Conservation (phyloP, 75 land plant species). For the Picea sitchensis region DNA sequence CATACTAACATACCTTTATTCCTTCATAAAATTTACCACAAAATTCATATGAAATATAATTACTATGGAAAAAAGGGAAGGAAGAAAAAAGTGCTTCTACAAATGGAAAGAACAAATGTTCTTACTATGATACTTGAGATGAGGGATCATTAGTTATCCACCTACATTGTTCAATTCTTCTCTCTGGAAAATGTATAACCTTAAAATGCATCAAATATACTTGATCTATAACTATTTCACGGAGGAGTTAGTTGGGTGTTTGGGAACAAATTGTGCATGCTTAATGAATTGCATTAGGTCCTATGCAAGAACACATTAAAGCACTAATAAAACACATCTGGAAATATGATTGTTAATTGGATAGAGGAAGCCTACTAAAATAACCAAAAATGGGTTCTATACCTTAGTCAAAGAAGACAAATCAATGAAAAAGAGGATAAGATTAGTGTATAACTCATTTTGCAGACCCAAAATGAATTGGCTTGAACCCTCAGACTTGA, state of each 20-base stretch:
- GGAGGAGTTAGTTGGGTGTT: no score
- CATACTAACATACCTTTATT: neutral
- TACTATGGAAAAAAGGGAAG: neutral
- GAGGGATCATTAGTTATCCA: conserved; percentile 70
- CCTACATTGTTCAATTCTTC: conserved; percentile 73
- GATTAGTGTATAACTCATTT: no score
- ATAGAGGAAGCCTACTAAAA: no score
- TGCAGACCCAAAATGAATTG: no score
- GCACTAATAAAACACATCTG: no score
- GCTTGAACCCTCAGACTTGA: conserved; percentile 20
- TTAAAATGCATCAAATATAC: conserved; percentile 81
- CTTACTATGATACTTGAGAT: conserved; percentile 89
- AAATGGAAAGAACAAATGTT: neutral
- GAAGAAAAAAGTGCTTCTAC: neutral
- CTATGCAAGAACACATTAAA: no score
- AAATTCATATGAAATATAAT: neutral
- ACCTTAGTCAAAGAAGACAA: no score
- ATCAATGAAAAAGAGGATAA: no score
- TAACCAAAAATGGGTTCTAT: no score
- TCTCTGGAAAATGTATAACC: conserved; percentile 73
- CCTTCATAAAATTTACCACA: neutral
- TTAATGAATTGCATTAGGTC: no score
- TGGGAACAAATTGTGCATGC: no score
- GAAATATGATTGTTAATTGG: no score
- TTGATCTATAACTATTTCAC: conserved; percentile 19